Base-by-base conservation (phyloP, 179 eudicot species). In the Heliamphora pulchella region DNA sequence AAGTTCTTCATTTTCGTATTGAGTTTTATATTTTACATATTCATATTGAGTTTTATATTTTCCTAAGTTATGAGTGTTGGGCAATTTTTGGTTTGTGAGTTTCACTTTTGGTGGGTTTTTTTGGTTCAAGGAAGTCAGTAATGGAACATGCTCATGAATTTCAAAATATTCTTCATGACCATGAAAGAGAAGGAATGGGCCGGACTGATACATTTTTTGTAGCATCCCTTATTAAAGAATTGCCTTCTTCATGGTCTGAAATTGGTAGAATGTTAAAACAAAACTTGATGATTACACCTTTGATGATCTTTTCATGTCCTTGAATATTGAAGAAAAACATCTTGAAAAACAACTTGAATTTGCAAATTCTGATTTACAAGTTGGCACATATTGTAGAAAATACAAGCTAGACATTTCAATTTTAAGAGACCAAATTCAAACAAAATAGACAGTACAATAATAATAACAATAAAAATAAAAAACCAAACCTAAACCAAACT, bases 281-380 rank as follows among this genome's bases (percentile, higher is more conserved):
- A 70, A 70, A 70, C 54, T 20, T 17, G 74, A 70, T 15, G 50
- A 70, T 22, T 70, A 44, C 17, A 44, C 39, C 17, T 70, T 70
- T 70, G 8, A 17, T 70, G 74, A 70, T 13, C 54, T 70, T 14
- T 47, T 47, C 14, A 17, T 44, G 5, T 44, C 31, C 48, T 17
- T 69, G 1, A 69, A 44, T 43, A 69, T 69, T 69, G 73, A 69
- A 7, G 73, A 66, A 9, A 66, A 66, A 66, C 71, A 64, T 64
- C 43, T 7, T 64, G 68, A 64, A 13, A 31, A 39, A 7, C 17
- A 65, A 31, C 6, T 2, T 0, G 41, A 8, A 1, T 65, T 65
- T 31, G 9, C 15, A 31, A 65, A 39, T 44, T 9, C 14, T 44
- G 2, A 1, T 2, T 67, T 67, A 31, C 48, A 10, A 3, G 48